These are phyloP conservation scores for Leccinum subspadiceum DNA, from an alignment of 1,284 basidiomycete genomes.

Conservation along the genomic window DNA sequence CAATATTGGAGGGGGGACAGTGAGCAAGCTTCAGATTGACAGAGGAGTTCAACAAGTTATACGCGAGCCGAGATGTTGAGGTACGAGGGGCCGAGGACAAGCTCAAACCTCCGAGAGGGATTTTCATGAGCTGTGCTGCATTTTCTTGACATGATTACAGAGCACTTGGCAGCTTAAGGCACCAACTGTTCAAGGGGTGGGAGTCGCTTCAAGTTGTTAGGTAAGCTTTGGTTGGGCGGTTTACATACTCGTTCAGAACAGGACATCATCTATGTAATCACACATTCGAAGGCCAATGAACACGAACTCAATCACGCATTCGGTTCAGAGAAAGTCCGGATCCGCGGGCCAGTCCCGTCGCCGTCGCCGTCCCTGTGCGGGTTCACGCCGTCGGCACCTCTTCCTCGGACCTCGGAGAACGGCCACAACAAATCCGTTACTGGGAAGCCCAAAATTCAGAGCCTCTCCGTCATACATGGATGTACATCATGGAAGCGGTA, in stretches of 20 bases:
- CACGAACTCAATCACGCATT: not conserved
- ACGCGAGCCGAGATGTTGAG: not conserved
- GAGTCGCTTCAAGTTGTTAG: not conserved
- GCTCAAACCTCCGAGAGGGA: not conserved
- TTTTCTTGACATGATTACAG: not conserved
- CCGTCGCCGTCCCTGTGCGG: not conserved
- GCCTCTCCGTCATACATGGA: not conserved
- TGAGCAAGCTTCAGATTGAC: not conserved
- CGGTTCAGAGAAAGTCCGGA: not conserved
- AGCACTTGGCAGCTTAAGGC: too few species aligned
- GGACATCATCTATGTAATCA: too few species aligned
- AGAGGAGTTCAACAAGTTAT: not conserved
- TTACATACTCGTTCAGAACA: not conserved
- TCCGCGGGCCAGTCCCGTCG: not conserved
- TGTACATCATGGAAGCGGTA: not conserved
- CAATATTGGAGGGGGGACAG: not conserved
- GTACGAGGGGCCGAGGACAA: not conserved
- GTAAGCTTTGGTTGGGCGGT: not conserved
- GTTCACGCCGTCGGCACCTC: not conserved
- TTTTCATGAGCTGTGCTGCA: not conserved
- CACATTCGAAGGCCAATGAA: not conserved
- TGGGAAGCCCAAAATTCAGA: not conserved
- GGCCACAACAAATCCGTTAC: not conserved
- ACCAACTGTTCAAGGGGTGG: too few species aligned
- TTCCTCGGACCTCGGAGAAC: not conserved